Evolutionary conservation across 1,284 basidiomycete species (phyloP).

Genomic region (Malassezia furfur): DNA sequence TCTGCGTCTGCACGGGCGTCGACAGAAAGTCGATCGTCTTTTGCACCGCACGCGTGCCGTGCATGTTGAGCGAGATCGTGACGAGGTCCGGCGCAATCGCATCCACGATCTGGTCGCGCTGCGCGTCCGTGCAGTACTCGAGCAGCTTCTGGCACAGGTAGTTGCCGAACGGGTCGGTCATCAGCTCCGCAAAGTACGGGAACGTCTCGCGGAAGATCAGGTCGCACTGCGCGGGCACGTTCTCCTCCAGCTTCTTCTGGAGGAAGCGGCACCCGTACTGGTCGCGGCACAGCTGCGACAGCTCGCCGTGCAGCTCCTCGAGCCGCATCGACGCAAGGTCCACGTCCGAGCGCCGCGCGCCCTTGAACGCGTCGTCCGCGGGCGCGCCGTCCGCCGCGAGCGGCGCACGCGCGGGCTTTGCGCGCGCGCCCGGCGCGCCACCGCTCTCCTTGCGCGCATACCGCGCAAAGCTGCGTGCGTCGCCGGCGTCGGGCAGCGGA

Average conservation of each 20-base stretch:
- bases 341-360: constrained; percentile 14
- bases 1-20: constrained; percentile 67
- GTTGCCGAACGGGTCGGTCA: constrained; percentile 99
- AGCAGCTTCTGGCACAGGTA: constrained; percentile 97
- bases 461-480: neutral
- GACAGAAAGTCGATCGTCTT: constrained; percentile 98
- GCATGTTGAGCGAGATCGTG: constrained; percentile 98
- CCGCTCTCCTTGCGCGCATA: constrained; percentile 4
- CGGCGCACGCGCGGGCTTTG: neutral
- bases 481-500: neutral
- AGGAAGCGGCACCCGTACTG: constrained; percentile 97
- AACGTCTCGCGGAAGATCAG: constrained; percentile 99
- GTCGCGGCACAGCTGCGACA: constrained; percentile 88
- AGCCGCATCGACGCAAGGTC: constrained; percentile 68
- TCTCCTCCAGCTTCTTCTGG: constrained; percentile 99
- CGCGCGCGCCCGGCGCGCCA: neutral
- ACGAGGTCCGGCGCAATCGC: constrained; percentile 94
- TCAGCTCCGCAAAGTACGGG: constrained; percentile 91
- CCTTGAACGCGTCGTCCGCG: neutral
- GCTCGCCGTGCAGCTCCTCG: constrained; percentile 87
- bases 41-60: constrained; percentile 96
- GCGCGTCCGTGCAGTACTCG: constrained; percentile 95
- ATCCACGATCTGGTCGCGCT: constrained; percentile 92
- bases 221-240: constrained; percentile 62
- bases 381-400: neutral